These are phyloP conservation scores for Mesembryanthemum crystallinum DNA, from an alignment of 148 eudicot genomes.

Conservation along the genomic window DNA sequence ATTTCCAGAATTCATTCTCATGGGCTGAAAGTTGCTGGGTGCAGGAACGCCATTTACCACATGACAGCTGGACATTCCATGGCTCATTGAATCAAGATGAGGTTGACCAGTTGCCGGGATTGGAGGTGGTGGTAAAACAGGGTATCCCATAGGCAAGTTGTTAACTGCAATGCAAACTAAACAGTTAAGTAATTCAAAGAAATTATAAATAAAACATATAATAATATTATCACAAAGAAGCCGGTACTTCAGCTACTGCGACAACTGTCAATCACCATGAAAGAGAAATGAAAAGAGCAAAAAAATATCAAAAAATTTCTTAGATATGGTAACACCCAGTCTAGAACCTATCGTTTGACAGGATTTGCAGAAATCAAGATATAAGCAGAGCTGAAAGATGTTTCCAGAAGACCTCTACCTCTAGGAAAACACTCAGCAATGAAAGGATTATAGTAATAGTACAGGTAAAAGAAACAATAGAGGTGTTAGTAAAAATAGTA, in stretches of 20 bases:
- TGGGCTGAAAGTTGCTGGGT: constrained; percentile 76
- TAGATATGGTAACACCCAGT: neutral
- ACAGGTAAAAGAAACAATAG: too few relatives aligned
- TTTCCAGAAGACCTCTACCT: too few relatives aligned
- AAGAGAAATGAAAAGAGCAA: neutral
- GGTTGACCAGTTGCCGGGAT: constrained; percentile 84
- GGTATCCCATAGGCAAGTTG: constrained; percentile 98
- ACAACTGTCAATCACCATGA: neutral
- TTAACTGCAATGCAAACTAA: constrained; percentile 71
- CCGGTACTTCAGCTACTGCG: neutral
- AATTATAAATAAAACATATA: neutral
- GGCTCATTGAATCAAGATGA: constrained; percentile 78
- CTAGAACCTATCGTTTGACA: neutral
- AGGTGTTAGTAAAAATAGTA: too few relatives aligned
- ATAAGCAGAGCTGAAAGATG: too few relatives aligned
- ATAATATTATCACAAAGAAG: neutral
- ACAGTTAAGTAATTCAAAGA: constrained; percentile 30
- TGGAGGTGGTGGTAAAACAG: constrained; percentile 81
- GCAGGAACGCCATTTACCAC: constrained; percentile 97
- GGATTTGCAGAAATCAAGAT: too few relatives aligned
- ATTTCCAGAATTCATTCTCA: constrained; percentile 83
- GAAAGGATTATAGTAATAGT: too few relatives aligned
- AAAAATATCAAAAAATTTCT: neutral
- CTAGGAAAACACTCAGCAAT: too few relatives aligned
- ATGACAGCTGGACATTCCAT: constrained; percentile 74